phyloP scores from a whole-genome alignment of 2,329 filamentous ascomycete genomes.

The Aureobasidium sp. region DNA sequence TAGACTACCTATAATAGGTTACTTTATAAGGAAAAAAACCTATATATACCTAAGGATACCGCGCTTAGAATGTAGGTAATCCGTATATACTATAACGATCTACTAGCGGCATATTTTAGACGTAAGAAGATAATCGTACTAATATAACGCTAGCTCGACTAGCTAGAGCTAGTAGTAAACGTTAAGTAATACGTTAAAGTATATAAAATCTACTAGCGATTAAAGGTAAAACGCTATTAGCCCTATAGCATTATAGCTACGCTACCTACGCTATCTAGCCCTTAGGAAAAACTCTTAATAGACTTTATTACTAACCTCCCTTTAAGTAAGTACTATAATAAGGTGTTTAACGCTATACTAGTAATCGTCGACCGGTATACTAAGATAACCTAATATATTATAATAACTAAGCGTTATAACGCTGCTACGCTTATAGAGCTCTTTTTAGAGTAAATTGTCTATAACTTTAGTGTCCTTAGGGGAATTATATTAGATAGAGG shows the following conservation, averaged over 20 bases:
- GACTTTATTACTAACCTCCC: neutral
- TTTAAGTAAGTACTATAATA: neutral
- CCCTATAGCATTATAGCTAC: neutral
- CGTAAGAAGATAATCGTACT: neutral
- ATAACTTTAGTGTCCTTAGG: neutral
- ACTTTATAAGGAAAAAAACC: neutral
- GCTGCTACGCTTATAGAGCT: neutral
- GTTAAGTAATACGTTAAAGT: neutral
- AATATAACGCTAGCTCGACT: neutral
- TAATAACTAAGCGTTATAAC: neutral
- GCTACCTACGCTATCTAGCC: neutral
- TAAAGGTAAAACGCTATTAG: neutral
- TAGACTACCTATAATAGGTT: neutral
- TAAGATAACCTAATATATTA: conserved; percentile 3
- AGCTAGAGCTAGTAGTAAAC: neutral
- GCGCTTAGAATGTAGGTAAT: neutral
- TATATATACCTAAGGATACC: neutral
- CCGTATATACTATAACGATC: neutral
- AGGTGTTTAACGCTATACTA: conserved; percentile 2
- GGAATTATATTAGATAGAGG: conserved; percentile 15
- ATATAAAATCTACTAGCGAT: neutral
- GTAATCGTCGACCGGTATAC: neutral
- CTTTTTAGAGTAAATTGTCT: neutral
- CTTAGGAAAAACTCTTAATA: neutral
- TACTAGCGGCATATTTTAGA: neutral